Percentiles rank a stretch among this genome's conserved stretches.
Conservation (phyloP, 2,329 filamentous ascomycete genomes). For the Xylaria sp. region DNA sequence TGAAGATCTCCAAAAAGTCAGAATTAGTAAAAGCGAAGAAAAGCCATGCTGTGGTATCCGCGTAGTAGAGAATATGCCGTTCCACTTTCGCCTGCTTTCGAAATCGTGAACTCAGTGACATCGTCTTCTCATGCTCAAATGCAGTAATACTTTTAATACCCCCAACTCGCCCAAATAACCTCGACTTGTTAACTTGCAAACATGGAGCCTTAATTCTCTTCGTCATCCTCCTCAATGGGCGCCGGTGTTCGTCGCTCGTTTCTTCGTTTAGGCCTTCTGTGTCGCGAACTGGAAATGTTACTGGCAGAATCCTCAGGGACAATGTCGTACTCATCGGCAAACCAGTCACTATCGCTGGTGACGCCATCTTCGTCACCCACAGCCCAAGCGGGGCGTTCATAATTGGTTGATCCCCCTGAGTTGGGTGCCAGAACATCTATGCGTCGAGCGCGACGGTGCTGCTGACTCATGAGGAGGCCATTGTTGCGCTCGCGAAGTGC, state of each 20-base stretch:
- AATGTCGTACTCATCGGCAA: constrained; percentile 51
- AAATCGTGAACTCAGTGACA: constrained; percentile 10
- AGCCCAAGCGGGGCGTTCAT: constrained; percentile 46
- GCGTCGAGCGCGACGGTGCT: constrained; percentile 46
- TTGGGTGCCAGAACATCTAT: constrained; percentile 51
- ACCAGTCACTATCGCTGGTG: constrained; percentile 54
- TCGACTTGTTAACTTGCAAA: background rate
- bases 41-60: constrained; percentile 18
- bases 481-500: constrained; percentile 76
- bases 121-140: constrained; percentile 8
- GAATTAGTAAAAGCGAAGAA: background rate
- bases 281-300: constrained; percentile 68
- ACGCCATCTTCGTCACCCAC: constrained; percentile 41
- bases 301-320: constrained; percentile 76
- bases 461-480: constrained; percentile 62
- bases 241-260: constrained; percentile 67
- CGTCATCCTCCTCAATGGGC: constrained; percentile 63
- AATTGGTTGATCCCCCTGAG: constrained; percentile 44
- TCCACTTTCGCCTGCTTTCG: constrained; percentile 6
- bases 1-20: background rate
- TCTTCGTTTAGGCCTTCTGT: constrained; percentile 61
- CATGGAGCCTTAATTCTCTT: constrained; percentile 34
- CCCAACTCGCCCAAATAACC: constrained; percentile 1
- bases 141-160: constrained; percentile 1
- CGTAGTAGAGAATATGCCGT: constrained; percentile 1